Conservation (phyloP, 257 asterid species). For the Nicotiana otophora region DNA sequence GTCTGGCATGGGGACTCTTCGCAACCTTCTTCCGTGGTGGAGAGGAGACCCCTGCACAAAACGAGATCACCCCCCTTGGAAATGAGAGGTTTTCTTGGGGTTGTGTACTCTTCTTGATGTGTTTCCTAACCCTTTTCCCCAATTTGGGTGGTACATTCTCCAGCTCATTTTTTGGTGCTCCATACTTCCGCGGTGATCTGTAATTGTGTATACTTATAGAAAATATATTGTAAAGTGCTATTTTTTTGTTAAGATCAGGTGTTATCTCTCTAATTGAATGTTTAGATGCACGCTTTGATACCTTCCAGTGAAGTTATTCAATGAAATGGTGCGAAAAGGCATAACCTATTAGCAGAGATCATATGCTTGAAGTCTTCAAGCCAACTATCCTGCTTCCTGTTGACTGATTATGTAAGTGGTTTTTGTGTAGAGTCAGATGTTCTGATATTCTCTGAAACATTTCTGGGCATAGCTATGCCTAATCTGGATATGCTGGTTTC, state of each 20-base stretch:
- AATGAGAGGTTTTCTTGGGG: constrained; percentile 83
- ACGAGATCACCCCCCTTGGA: constrained; percentile 81
- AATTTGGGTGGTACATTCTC: constrained; percentile 84
- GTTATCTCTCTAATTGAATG: not conserved
- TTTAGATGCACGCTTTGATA: not conserved
- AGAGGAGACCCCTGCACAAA: constrained; percentile 83
- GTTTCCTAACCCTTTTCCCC: constrained; percentile 88
- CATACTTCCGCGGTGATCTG: constrained; percentile 64
- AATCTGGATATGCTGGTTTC: too few species aligned
- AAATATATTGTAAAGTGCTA: not conserved
- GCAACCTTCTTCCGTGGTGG: constrained; percentile 90
- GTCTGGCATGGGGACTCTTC: constrained; percentile 84
- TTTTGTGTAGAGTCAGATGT: too few species aligned
- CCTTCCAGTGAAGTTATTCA: not conserved
- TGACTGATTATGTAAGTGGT: too few species aligned
- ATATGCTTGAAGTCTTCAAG: too few species aligned
- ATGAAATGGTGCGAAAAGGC: not conserved
- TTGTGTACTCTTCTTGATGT: constrained; percentile 64
- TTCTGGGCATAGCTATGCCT: too few species aligned
- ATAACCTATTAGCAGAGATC: not conserved
- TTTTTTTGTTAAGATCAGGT: not conserved
- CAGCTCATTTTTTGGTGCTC: constrained; percentile 62
- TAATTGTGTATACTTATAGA: constrained; percentile 7
- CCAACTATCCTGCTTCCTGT: too few species aligned
- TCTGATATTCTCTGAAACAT: too few species aligned